A percentile compares a stretch with the other conserved stretches of the same genome.
Evolutionary conservation across 345 rosid genomes (phyloP).

Genomic region (Physaria fendleri): DNA sequence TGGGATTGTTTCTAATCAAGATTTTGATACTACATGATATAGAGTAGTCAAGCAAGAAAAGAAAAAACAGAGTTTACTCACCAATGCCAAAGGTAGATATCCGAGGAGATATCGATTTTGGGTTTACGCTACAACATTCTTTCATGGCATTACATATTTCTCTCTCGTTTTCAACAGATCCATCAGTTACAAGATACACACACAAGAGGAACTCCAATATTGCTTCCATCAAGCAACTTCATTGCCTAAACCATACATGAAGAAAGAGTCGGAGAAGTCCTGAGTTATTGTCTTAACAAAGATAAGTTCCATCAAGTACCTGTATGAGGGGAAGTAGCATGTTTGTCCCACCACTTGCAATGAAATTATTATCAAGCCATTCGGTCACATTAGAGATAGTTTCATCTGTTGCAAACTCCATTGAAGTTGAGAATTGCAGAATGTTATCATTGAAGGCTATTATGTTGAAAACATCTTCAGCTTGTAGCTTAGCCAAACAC

Average conservation of each 20-base stretch:
- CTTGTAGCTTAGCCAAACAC: slow-evolving; percentile 45
- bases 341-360: slow-evolving; percentile 65
- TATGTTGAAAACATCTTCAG: slow-evolving; percentile 75
- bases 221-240: slow-evolving; percentile 54
- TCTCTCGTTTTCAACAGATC: slow-evolving; percentile 78
- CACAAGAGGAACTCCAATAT: slow-evolving; percentile 55
- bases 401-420: slow-evolving; percentile 61
- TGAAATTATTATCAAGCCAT: slow-evolving; percentile 54
- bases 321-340: slow-evolving; percentile 55
- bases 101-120: slow-evolving; percentile 54
- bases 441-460: slow-evolving; percentile 76
- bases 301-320: slow-evolving; percentile 39
- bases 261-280: neutral
- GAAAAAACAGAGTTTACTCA: slow-evolving; percentile 17
- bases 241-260: slow-evolving; percentile 51
- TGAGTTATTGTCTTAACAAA: slow-evolving; percentile 9
- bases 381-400: slow-evolving; percentile 45
- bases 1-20: neutral
- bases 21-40: neutral
- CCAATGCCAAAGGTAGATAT: slow-evolving; percentile 86
- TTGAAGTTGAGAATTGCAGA: slow-evolving; percentile 47
- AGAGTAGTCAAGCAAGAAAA: neutral
- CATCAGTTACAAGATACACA: slow-evolving; percentile 87
- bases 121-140: slow-evolving; percentile 31
- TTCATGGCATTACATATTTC: slow-evolving; percentile 62